Base-by-base conservation (phyloP, 768 basidiomycete genomes). In the Suillus tomentosus region DNA sequence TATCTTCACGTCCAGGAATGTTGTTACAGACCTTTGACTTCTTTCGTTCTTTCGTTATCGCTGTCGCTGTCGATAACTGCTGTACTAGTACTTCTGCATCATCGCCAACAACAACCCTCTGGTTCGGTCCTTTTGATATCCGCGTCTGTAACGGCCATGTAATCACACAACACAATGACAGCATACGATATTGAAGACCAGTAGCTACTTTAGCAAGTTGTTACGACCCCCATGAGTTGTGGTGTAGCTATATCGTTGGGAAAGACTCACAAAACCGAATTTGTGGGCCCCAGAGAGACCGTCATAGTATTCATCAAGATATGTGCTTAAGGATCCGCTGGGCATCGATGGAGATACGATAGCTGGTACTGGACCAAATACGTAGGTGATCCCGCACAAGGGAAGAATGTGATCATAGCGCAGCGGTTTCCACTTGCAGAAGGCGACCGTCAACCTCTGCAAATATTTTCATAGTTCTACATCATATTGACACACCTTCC, bases 401-500 rank as follows among this genome's bases (percentile, higher is more conserved):
- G 74, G 70, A 36, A 81, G 65, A 27, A 81, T 71, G 59, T 80
- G 69, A 22, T 77, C 76, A 68, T 81, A 79, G 11, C 72, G 69
- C 1, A 81, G 74, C 27, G 45, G 51, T 34, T 53, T 34, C 51
- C 51, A 53, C 17, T 34, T 53, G 27, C 5, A 3, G 31, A 53
- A 53, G 17, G 34, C 31, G 15, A 31, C 17, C 51, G 17, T 50
- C 7, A 50, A 50, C 7, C 48, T 50, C 48, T 50, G 48, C 5
- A 50, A 50, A 27, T 11, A 11, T 17, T 31, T 53, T 31, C 15
- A 9, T 53, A 19, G 27, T 19, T 51, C 6, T 17, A 19, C 8
- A 31, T 19, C 17, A 53, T 53, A 11, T 67, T 24, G 24, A 24
- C 24, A 24, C 24, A 24, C 24, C 24, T 24, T 24, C 24, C 24